Evolutionary conservation across 164 flowering plant genomes (phyloP), one percentile per base, ranked within the genome.

Genomic region (Nymphaea thermarum): DNA sequence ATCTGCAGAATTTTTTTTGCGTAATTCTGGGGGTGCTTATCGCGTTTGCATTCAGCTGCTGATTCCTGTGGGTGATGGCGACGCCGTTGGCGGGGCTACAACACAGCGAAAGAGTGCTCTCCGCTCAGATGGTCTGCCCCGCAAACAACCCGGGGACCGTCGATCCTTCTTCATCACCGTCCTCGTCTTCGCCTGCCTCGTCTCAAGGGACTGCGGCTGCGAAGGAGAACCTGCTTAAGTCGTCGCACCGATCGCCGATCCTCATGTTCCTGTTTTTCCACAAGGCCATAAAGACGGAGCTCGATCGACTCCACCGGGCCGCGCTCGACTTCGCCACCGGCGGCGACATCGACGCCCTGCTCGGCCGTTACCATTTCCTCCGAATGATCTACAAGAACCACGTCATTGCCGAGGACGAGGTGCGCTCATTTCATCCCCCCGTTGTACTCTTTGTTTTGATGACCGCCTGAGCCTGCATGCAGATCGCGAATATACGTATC

Each of bases 371-470:
- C 64, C 86, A 81, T 70, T 87, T 90, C 64, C 77, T 93, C 42
- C 80, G 96, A 5, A 60, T 79, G 10, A 83, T 93, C 62, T 93
- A 93, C 60, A 84, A 81, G 80, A 92, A 90, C 69, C 98, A 93
- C 77, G 86, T 88, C 78, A 82, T 86, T 80, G 96, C 98, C 5
- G 96, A 93, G 74, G 96, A 93, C 66, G 96, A 90, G 98, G 98
- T 89, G 15, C 42, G 72, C 51, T 41, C 43, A 43, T 14, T 57
- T 15, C 36, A 10, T 61, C 11, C 55, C 41, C 25, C 42, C 6
- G 15, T 47, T 11, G 3, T 65, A 15, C 43, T 36, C 43, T 0
- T 10, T 41, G 42, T 60, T 17, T 57, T 8, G 25, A 41, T 36
- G 3, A 5, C 11, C 11, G 12, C 55, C 55, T 47, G 55, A 4